Evolutionary conservation across 306 rosid genomes (phyloP), one percentile per base, ranked within the genome.

Genomic region (Cicer pinnatifidum): DNA sequence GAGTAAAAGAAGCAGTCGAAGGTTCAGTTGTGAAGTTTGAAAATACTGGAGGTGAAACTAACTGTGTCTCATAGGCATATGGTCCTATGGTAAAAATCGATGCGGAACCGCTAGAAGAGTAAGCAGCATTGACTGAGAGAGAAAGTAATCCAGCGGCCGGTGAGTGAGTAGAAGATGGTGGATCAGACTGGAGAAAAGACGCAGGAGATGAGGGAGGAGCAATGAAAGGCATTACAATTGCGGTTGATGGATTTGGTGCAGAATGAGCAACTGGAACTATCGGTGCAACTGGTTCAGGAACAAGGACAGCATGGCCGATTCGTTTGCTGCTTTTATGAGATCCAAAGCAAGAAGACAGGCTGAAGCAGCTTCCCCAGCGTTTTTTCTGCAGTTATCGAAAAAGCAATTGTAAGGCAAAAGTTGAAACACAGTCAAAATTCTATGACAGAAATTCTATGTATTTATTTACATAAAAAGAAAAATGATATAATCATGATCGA

Each of bases 181-280:
- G 96, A 77, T 86, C 98, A 12, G 97, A 94, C 75, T 88, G 96
- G 73, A 91, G 91, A 75, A 91, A 88, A 52, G 98, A 93, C 4
- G 95, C 96, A 38, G 99, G 99, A 84, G 99, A 94, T 71, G 99
- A 94, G 3, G 99, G 97, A 73, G 99, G 98, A 20, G 84, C 99
- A 58, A 91, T 91, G 81, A 94, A 94, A 33, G 99, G 99, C 69
- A 86, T 60, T 70, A 87, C 83, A 79, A 88, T 82, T 65, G 89
- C 69, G 20, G 86, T 82, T 52, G 99, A 87, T 72, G 86, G 78
- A 75, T 88, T 81, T 39, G 84, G 86, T 75, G 86, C 84, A 2
- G 77, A 58, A 33, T 84, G 69, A 80, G 92, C 71, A 47, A 78
- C 88, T 37, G 82, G 82, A 70, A 85, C 86, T 67, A 86, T 74